These are phyloP conservation scores for Cardiospermum halicacabum DNA, from an alignment of 345 rosid genomes.

Conservation along the genomic window DNA sequence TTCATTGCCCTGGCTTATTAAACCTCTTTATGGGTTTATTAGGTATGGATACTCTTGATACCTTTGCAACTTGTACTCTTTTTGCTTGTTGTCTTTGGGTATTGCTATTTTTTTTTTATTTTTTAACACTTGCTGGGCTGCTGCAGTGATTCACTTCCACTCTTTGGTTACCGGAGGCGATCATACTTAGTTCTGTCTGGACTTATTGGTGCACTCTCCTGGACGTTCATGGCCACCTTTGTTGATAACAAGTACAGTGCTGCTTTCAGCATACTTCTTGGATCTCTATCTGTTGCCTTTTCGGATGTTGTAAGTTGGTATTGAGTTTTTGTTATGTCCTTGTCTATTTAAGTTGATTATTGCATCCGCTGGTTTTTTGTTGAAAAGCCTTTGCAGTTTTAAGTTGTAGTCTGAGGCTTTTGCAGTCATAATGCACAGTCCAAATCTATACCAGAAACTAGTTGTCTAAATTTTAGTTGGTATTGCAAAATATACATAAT, in stretches of 20 bases:
- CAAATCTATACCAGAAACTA: not conserved
- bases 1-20: constrained; percentile 92
- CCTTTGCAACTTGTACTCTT: not conserved
- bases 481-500: not conserved
- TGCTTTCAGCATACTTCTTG: constrained; percentile 81
- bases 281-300: constrained; percentile 95
- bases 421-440: not conserved
- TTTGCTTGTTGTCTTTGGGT: not conserved
- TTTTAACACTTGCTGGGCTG: constrained; percentile 12
- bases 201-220: constrained; percentile 91
- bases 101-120: constrained; percentile 11
- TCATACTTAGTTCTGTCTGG: constrained; percentile 94
- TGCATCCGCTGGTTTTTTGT: not conserved
- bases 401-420: not conserved
- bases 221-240: constrained; percentile 92
- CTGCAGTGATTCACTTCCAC: constrained; percentile 84
- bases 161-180: constrained; percentile 94
- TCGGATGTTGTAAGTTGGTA: constrained; percentile 77
- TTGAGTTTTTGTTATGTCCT: not conserved
- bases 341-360: not conserved
- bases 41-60: constrained; percentile 43
- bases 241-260: constrained; percentile 86
- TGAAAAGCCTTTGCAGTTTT: not conserved
- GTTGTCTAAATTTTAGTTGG: not conserved
- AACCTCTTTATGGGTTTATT: constrained; percentile 90